A percentile compares a stretch with the other conserved stretches of the same genome.
phyloP scores from a whole-genome alignment of 345 rosid genomes.

The Hevea brasiliensis region DNA sequence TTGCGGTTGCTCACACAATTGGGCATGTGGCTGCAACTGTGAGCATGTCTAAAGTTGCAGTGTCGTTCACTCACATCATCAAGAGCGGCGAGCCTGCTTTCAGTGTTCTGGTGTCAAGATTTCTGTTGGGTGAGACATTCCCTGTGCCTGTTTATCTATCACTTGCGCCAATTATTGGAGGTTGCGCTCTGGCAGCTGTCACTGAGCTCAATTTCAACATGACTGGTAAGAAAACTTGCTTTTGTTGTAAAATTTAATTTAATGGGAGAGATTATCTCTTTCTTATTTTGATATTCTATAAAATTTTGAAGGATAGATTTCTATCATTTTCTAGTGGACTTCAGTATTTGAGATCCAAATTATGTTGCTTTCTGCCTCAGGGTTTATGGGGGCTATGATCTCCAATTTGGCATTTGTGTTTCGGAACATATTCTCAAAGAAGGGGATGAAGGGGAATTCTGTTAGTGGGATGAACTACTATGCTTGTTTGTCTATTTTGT shows the following conservation, averaged over 20 bases:
- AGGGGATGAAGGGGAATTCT: slow-evolving; percentile 91
- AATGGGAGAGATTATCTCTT: background rate
- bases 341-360: slow-evolving; percentile 14
- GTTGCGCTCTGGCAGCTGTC: slow-evolving; percentile 85
- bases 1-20: slow-evolving; percentile 92
- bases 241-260: background rate
- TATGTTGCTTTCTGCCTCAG: slow-evolving; percentile 36
- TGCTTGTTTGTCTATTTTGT: slow-evolving; percentile 84
- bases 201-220: slow-evolving; percentile 94
- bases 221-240: slow-evolving; percentile 54
- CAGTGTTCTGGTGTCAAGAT: slow-evolving; percentile 76
- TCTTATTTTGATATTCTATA: background rate
- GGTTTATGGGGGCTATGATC: slow-evolving; percentile 99
- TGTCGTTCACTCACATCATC: slow-evolving; percentile 93
- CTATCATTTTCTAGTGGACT: background rate
- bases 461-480: slow-evolving; percentile 98
- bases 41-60: slow-evolving; percentile 98
- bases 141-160: slow-evolving; percentile 78
- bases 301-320: background rate
- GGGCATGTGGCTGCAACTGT: slow-evolving; percentile 99
- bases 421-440: slow-evolving; percentile 92
- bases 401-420: slow-evolving; percentile 93
- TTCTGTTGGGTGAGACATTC: slow-evolving; percentile 71
- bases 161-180: slow-evolving; percentile 85
- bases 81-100: slow-evolving; percentile 98